Conservation (phyloP, 2,329 filamentous ascomycete species). For the Fusarium sp. region DNA sequence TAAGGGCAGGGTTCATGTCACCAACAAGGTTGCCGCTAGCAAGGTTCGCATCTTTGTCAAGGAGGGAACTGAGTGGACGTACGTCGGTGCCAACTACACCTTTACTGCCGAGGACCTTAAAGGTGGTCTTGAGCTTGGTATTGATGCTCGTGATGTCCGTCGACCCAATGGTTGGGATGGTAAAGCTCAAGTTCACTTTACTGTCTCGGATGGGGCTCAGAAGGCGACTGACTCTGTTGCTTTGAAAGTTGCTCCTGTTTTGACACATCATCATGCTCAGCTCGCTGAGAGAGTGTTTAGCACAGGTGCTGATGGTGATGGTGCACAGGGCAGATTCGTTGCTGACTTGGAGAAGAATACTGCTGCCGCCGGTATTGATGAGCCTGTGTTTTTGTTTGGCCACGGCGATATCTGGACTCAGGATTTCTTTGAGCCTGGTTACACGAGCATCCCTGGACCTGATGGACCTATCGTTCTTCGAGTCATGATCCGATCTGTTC, state of each 20-base stretch:
- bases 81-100: constrained; percentile 34
- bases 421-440: constrained; percentile 53
- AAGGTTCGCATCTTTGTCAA: constrained; percentile 46
- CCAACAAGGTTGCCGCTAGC: constrained; percentile 9
- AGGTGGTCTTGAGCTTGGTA: constrained; percentile 45
- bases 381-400: constrained; percentile 17
- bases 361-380: constrained; percentile 5
- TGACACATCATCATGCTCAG: constrained; percentile 51
- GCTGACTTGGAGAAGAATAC: constrained; percentile 12
- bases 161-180: constrained; percentile 42
- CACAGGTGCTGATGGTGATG: background rate
- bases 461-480: constrained; percentile 45
- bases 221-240: constrained; percentile 41
- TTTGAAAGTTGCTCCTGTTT: constrained; percentile 48
- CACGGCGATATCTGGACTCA: constrained; percentile 48
- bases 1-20: constrained; percentile 26
- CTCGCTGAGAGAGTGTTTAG: constrained; percentile 37
- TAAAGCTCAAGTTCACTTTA: constrained; percentile 42
- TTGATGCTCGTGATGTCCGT: constrained; percentile 48
- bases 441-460: constrained; percentile 52
- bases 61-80: constrained; percentile 36
- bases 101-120: constrained; percentile 45
- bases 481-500: constrained; percentile 46
- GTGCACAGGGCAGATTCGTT: background rate
- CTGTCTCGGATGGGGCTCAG: constrained; percentile 37